phyloP scores from a whole-genome alignment of 768 basidiomycete species.

The Saitozyma sp. region DNA sequence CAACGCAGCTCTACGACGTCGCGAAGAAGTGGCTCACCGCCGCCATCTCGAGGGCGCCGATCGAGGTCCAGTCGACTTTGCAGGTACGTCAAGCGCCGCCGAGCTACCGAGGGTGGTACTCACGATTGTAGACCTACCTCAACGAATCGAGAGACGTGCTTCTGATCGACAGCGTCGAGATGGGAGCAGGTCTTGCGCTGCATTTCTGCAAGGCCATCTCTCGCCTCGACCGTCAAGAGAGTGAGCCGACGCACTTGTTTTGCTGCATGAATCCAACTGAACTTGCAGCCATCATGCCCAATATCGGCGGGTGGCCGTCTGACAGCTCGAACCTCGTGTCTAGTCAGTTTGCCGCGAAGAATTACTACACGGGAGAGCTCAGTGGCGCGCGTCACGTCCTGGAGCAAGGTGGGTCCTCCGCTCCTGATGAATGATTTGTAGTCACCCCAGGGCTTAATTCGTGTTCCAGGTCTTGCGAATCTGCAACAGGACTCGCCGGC shows the following conservation, averaged over 20 bases:
- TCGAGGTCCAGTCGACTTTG: constrained; percentile 87
- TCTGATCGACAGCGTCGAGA: constrained; percentile 74
- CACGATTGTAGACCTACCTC: constrained; percentile 72
- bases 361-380: constrained; percentile 84
- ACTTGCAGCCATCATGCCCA: constrained; percentile 49
- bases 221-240: constrained; percentile 66
- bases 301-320: constrained; percentile 62
- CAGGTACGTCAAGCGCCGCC: constrained; percentile 62
- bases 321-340: constrained; percentile 80
- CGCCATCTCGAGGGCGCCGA: constrained; percentile 81
- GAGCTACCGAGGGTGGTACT: background rate
- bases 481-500: constrained; percentile 66
- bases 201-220: constrained; percentile 80
- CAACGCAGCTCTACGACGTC: constrained; percentile 69
- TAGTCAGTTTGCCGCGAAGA: constrained; percentile 84
- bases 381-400: constrained; percentile 62
- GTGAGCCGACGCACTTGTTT: constrained; percentile 55
- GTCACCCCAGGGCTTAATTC: background rate
- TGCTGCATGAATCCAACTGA: constrained; percentile 1
- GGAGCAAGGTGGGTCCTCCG: constrained; percentile 24
- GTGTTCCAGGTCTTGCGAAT: constrained; percentile 59
- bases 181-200: constrained; percentile 87
- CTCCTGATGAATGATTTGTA: background rate
- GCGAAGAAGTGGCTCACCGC: constrained; percentile 82
- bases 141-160: constrained; percentile 69